Percentiles rank a stretch among this genome's conserved stretches.
Conservation (phyloP, 345 rosid genomes). For the Euphorbia tirucalli region DNA sequence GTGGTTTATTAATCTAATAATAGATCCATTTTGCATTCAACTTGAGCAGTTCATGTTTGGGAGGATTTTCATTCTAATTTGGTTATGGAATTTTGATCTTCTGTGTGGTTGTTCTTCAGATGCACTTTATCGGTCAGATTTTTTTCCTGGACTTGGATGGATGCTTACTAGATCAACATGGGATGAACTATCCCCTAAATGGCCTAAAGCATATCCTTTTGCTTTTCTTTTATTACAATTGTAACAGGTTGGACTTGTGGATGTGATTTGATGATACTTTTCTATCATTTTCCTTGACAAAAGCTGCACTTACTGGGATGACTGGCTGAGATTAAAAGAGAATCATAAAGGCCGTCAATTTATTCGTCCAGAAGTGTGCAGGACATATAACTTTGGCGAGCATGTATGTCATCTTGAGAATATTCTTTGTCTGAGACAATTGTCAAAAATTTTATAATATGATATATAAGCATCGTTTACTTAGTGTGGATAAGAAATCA, state of each 20-base stretch:
- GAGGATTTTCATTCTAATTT: not conserved
- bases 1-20: not conserved
- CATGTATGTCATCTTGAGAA: slow-evolving; percentile 50
- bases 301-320: slow-evolving; percentile 94
- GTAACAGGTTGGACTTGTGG: slow-evolving; percentile 16
- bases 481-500: not conserved
- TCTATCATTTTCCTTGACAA: slow-evolving; percentile 53
- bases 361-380: slow-evolving; percentile 93
- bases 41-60: not conserved
- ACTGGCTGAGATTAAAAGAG: slow-evolving; percentile 91
- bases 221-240: not conserved
- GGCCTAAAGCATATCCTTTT: slow-evolving; percentile 99
- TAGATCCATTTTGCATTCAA: not conserved
- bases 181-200: slow-evolving; percentile 98
- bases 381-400: slow-evolving; percentile 98
- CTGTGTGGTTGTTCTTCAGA: slow-evolving; percentile 48
- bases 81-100: slow-evolving; percentile 9
- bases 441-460: not conserved
- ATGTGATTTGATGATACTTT: slow-evolving; percentile 10
- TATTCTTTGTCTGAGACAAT: slow-evolving; percentile 11
- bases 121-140: slow-evolving; percentile 89
- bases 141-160: slow-evolving; percentile 99
- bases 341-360: slow-evolving; percentile 93
- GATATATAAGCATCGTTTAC: not conserved
- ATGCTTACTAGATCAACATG: slow-evolving; percentile 80